phyloP scores from a whole-genome alignment of 1,284 basidiomycete species.

The Spongispora temasekensis region DNA sequence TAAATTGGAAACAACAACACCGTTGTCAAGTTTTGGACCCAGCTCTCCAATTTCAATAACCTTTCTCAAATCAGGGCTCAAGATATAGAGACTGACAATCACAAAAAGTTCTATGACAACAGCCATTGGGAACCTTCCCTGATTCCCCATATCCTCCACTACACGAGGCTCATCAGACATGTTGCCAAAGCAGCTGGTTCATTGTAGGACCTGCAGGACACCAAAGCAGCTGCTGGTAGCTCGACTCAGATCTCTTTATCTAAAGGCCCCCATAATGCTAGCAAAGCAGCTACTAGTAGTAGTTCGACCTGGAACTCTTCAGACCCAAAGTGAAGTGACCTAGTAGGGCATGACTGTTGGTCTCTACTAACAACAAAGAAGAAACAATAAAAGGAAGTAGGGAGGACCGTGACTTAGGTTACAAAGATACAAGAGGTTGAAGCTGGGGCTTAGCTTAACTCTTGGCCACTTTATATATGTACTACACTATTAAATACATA shows the following conservation, averaged over 20 bases:
- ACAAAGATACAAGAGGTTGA: too few relatives aligned
- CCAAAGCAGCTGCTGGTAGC: neutral
- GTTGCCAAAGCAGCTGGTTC: neutral
- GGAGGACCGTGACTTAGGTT: too few relatives aligned
- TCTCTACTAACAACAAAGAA: too few relatives aligned
- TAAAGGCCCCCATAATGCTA: neutral
- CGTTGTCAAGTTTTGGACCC: neutral
- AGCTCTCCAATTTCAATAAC: neutral
- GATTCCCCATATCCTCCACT: neutral
- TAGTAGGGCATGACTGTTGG: too few relatives aligned
- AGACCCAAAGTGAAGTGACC: neutral
- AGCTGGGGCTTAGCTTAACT: too few relatives aligned
- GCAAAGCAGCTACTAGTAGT: neutral
- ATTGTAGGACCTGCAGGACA: neutral
- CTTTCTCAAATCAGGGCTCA: neutral
- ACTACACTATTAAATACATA: too few relatives aligned
- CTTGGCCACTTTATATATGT: too few relatives aligned
- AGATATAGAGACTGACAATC: neutral
- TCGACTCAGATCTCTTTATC: neutral
- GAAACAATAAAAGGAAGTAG: too few relatives aligned
- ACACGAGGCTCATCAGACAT: neutral
- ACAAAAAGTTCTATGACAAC: neutral
- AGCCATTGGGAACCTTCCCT: neutral
- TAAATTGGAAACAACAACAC: neutral
- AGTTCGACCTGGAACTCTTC: neutral